Conservation (phyloP, 768 basidiomycete genomes). For the Plicaturopsis crispa region DNA sequence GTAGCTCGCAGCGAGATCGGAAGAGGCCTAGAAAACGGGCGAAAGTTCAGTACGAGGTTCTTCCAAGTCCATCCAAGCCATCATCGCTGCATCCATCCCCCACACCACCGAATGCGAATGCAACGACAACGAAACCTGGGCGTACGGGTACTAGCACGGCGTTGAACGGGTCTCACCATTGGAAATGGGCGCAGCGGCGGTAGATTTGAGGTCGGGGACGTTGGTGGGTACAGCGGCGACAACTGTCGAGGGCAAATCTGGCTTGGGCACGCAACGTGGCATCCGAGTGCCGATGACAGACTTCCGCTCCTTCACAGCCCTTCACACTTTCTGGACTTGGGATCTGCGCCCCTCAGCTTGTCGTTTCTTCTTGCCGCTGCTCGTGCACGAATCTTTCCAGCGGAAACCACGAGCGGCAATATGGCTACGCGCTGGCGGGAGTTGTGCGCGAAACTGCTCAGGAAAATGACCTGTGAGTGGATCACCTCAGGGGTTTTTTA, state of each 20-base stretch:
- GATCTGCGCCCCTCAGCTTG: no score
- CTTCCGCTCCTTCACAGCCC: not conserved
- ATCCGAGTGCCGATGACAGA: not conserved
- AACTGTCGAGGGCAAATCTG: not conserved
- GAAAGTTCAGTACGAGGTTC: not conserved
- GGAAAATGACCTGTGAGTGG: no score
- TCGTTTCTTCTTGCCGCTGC: no score
- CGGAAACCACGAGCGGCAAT: no score
- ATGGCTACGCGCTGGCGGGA: no score
- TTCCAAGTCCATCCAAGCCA: not conserved
- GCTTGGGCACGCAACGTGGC: not conserved
- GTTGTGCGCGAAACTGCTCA: no score
- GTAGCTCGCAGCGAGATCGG: slow-evolving; percentile 90
- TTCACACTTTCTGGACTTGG: no score
- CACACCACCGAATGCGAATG: not conserved
- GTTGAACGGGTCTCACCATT: not conserved
- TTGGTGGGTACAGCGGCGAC: not conserved
- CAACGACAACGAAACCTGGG: not conserved
- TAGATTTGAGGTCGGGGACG: no score
- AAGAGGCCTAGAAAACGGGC: slow-evolving; percentile 35
- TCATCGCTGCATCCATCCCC: not conserved
- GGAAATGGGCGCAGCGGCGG: not conserved
- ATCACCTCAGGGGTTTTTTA: no score
- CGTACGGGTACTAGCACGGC: not conserved
- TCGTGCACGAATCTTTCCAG: no score